Evolutionary conservation across 768 basidiomycete genomes (phyloP), one percentile per base, ranked within the genome.

Genomic region (Termitomyces sp.): DNA sequence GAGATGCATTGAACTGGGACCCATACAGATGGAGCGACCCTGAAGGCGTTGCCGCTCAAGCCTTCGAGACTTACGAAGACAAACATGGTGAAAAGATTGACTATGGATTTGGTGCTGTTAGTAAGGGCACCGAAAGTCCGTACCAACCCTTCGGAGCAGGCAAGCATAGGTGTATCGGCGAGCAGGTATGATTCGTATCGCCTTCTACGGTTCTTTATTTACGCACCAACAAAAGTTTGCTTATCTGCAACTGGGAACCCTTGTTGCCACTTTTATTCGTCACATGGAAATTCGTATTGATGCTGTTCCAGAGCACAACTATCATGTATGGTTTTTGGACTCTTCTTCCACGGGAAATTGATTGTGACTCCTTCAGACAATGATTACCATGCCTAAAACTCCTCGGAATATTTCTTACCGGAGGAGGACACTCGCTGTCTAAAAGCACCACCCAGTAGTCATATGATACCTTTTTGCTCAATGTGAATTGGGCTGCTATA

Each of bases 61-160:
- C 93, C 16, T 84, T 84, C 66, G 84, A 83, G 65, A 78, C 81
- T 62, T 94, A 97, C 66, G 72, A 75, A 41, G 90, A 90, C 64
- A 86, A 86, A 64, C 71, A 73, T 33, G 89, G 92, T 56, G 92
- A 96, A 72, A 94, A 94, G 77, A 78, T 98, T 60, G 97, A 99
- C 72, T 99, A 88, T 66, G 97, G 97, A 2, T 99, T 92, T 71
- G 97, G 97, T 54, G 84, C 87, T 59, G 90, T 99, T 52, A 92
- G 88, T 76, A 98, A 98, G 75, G 95, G 95, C 51, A 98, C 95
- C 6, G 92, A 95, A 57, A 92, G 88, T 64, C 93, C 92, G 50
- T 98, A 98, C 71, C 92, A 97, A 69, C 97, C 97, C 2, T 99
- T 99, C 66, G 97, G 97, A 60, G 96, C 97, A 52, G 97, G 97